A percentile compares a stretch with the other conserved stretches of the same genome.
Conservation (phyloP, 1,139 yeast genomes). For the Arxiozyma slooffiae region DNA sequence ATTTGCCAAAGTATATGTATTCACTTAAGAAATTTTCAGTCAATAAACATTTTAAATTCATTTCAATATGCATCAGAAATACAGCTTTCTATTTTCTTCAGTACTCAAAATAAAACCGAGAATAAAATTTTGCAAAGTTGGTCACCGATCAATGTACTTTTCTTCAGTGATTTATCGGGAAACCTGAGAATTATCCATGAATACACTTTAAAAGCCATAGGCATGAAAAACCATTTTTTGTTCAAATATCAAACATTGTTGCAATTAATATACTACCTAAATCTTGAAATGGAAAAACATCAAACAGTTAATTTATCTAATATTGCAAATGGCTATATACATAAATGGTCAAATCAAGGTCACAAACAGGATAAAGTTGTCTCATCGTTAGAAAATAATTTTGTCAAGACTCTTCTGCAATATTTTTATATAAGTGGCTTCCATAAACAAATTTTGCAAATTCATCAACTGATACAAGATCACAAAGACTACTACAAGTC, state of each 20-base stretch:
- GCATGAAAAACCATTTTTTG: conserved; percentile 18
- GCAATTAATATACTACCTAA: conserved; percentile 28
- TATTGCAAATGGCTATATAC: conserved; percentile 23
- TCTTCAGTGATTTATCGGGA: neutral
- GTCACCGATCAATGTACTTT: neutral
- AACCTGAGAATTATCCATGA: conserved; percentile 4
- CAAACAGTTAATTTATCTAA: conserved; percentile 1
- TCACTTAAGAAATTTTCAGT: conserved; percentile 10
- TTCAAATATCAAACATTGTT: conserved; percentile 26
- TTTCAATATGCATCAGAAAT: conserved; percentile 16
- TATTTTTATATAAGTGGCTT: conserved; percentile 36
- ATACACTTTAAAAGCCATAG: conserved; percentile 10
- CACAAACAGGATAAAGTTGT: conserved; percentile 7
- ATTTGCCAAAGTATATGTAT: conserved; percentile 13
- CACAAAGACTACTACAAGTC: conserved; percentile 8
- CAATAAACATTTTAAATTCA: conserved; percentile 1
- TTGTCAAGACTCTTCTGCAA: conserved; percentile 30
- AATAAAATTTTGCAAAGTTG: neutral
- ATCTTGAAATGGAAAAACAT: conserved; percentile 26
- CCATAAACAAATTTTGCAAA: conserved; percentile 26
- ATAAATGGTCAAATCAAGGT: conserved; percentile 24
- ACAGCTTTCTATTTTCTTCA: conserved; percentile 19
- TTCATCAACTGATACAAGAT: conserved; percentile 13
- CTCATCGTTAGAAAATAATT: conserved; percentile 31
- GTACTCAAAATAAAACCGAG: conserved; percentile 6